A percentile compares a stretch with the other conserved stretches of the same genome.
phyloP scores from a whole-genome alignment of 2,329 filamentous ascomycete genomes.

The Neonectria hederae region DNA sequence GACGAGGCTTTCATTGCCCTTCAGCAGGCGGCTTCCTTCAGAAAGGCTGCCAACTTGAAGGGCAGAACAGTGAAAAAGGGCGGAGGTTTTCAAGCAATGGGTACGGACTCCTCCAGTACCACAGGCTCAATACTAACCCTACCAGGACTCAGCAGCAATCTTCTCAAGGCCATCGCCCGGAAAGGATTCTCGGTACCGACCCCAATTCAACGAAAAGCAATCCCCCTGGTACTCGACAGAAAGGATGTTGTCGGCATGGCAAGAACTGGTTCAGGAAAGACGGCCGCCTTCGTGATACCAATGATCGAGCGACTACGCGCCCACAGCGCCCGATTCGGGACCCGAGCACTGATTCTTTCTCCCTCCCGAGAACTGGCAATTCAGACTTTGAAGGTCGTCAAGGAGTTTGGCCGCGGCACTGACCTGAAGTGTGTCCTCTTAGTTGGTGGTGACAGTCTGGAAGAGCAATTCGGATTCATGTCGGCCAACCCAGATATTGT shows the following conservation, averaged over 20 bases:
- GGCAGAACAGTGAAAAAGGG: conserved; percentile 91
- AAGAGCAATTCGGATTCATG: conserved; percentile 95
- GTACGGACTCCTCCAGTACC: conserved; percentile 50
- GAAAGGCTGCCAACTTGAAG: conserved; percentile 84
- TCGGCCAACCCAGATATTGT: conserved; percentile 95
- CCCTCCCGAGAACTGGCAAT: conserved; percentile 94
- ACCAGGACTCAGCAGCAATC: conserved; percentile 76
- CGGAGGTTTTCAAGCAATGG: conserved; percentile 97
- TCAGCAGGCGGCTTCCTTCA: conserved; percentile 85
- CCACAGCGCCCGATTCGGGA: conserved; percentile 87
- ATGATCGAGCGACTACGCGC: conserved; percentile 95
- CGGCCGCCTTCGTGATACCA: conserved; percentile 95
- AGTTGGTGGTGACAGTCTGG: conserved; percentile 93
- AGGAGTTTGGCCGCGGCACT: conserved; percentile 89
- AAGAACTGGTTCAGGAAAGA: conserved; percentile 98
- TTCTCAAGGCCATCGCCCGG: conserved; percentile 89
- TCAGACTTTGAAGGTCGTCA: conserved; percentile 95
- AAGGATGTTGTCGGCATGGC: conserved; percentile 99
- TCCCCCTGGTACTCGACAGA: conserved; percentile 87
- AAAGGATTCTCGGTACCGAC: conserved; percentile 98
- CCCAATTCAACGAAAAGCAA: conserved; percentile 96
- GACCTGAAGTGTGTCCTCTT: conserved; percentile 90
- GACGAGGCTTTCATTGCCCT: conserved; percentile 93
- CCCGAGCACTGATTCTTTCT: conserved; percentile 87
- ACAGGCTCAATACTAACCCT: conserved; percentile 24